Percentiles rank a stretch among this genome's conserved stretches.
Conservation (phyloP, 441 rosid species). For the Erodium trifolium region DNA sequence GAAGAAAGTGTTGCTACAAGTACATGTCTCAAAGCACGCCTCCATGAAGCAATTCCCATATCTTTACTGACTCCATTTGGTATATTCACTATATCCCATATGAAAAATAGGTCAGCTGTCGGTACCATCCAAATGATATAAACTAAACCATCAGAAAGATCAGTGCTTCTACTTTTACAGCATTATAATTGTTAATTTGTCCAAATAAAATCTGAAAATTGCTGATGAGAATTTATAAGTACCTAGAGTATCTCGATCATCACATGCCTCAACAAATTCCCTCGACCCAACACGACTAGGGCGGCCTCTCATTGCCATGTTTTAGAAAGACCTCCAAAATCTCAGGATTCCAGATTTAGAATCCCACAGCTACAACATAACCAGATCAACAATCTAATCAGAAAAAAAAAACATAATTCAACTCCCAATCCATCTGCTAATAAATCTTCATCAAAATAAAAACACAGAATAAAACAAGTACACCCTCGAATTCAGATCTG, state of each 20-base stretch:
- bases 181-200: not conserved
- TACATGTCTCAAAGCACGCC: slow-evolving; percentile 56
- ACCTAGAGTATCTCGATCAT: slow-evolving; percentile 1
- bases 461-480: not conserved
- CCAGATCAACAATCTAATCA: not conserved
- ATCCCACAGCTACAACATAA: not conserved
- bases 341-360: not conserved
- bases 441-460: no score
- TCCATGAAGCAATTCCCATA: slow-evolving; percentile 55
- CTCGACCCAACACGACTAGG: not conserved
- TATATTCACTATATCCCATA: slow-evolving; percentile 33
- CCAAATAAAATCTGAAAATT: not conserved
- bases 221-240: not conserved
- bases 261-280: not conserved
- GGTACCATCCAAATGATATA: slow-evolving; percentile 5
- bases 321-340: not conserved
- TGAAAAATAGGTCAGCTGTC: slow-evolving; percentile 18
- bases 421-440: not conserved
- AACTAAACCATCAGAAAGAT: not conserved
- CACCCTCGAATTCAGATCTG: not conserved
- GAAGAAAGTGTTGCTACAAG: slow-evolving; percentile 53
- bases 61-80: slow-evolving; percentile 53
- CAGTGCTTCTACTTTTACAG: not conserved
- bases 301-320: slow-evolving; percentile 5
- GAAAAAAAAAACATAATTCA: not conserved